A percentile compares a stretch with the other conserved stretches of the same genome.
phyloP scores from a whole-genome alignment of 2,329 filamentous ascomycete genomes.

The Thelonectria discophora region DNA sequence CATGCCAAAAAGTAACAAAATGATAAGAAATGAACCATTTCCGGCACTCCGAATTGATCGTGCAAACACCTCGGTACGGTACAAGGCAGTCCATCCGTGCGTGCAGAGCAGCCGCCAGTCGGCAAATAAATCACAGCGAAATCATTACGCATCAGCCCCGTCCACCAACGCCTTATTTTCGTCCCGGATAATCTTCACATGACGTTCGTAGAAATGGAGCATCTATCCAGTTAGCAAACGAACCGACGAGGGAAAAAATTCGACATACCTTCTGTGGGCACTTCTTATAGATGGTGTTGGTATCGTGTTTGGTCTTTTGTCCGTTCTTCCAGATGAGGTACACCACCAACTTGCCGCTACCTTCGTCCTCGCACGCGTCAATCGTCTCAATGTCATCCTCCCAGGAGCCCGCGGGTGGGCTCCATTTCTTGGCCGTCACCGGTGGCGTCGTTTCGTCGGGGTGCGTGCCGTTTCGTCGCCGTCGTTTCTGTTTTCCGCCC shows the following conservation, averaged over 20 bases:
- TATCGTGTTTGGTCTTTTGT: constrained; percentile 77
- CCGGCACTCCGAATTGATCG: neutral
- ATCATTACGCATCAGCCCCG: constrained; percentile 1
- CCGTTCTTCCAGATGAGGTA: constrained; percentile 79
- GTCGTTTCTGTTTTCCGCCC: constrained; percentile 52
- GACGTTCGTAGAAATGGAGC: constrained; percentile 67
- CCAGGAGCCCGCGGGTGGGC: constrained; percentile 78
- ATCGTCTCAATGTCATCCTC: constrained; percentile 76
- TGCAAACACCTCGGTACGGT: neutral
- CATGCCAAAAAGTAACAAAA: neutral
- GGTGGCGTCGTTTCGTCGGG: constrained; percentile 60
- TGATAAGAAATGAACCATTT: neutral
- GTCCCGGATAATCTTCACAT: constrained; percentile 62
- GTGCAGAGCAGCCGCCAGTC: neutral
- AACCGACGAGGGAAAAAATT: neutral
- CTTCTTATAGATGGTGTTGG: constrained; percentile 74
- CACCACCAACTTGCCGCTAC: constrained; percentile 67
- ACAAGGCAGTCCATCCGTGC: neutral
- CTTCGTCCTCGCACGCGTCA: constrained; percentile 75
- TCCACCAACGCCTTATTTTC: constrained; percentile 41
- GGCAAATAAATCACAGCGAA: neutral
- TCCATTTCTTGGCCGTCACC: constrained; percentile 61
- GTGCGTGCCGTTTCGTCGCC: constrained; percentile 59
- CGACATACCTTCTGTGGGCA: constrained; percentile 76
- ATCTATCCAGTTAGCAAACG: constrained; percentile 53